Evolutionary conservation across 1,284 basidiomycete genomes (phyloP), one percentile per base, ranked within the genome.

Genomic region (Retiboletus flavoniger): DNA sequence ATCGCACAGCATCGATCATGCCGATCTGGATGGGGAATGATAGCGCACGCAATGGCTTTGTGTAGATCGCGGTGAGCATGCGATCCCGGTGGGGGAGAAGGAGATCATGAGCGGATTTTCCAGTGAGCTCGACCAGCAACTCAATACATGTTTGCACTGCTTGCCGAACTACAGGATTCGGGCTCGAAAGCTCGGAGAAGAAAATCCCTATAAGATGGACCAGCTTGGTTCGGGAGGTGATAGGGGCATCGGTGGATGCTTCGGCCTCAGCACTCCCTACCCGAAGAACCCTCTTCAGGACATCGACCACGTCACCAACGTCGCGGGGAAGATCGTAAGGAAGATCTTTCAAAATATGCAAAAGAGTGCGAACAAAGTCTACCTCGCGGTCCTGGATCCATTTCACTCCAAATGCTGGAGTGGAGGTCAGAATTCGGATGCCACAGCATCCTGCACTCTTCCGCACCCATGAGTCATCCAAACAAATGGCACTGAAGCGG

Each of bases 1-100:
- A 99, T 17, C 95, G 91, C 57, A 99, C 87, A 11, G 95, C 95
- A 67, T 99, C 97, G 54, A 99, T 95, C 81, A 98, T 95, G 31
- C 95, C 97, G 54, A 99, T 98, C 72, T 99, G 97, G 71, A 96
- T 93, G 14, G 91, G 83, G 68, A 98, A 96, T 2, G 95, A 95
- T 17, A 99, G 80, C 0, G 97, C 97, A 52, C 97, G 83, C n/a
- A 99, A 80, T 17, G 97, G 97, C 70, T 99, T 99, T 26, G 91
- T 92, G 75, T 93, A 99, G 64, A 99, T 96, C 1, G 90, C 88
- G 17, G 84, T 83, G 47, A 98, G 78, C 68, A 98, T 85, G 14
- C 95, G 87, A 55, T 94, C 91, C 47, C 93, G 89, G 62, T 95
- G 93, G 2, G 92, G 90, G 62, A 85, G 75, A 45, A 99, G 78